Evolutionary conservation across 306 rosid genomes (phyloP).

Genomic region (Casuarina cunninghamiana): DNA sequence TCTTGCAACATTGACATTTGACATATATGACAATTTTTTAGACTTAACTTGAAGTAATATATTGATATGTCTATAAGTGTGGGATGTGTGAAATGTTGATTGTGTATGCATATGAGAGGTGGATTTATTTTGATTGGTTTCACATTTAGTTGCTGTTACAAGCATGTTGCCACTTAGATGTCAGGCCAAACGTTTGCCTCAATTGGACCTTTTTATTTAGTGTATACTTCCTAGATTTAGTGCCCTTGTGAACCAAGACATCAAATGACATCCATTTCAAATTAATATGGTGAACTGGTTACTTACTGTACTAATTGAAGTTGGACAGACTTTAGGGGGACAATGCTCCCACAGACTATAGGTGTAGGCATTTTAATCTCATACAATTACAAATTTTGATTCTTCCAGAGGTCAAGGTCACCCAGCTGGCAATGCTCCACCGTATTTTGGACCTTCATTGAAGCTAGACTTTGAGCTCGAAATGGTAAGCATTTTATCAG

Average conservation of each 20-base stretch:
- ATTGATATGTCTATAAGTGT: background rate
- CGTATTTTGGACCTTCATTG: constrained; percentile 76
- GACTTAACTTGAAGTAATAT: background rate
- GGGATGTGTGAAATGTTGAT: background rate
- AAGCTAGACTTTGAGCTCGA: constrained; percentile 91
- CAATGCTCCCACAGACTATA: background rate
- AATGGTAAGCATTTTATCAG: constrained; percentile 60
- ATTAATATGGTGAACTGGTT: background rate
- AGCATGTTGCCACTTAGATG: background rate
- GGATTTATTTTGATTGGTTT: background rate
- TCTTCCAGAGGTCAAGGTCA: constrained; percentile 80
- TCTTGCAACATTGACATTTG: background rate
- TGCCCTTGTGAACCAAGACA: background rate
- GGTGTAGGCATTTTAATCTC: constrained; percentile 20
- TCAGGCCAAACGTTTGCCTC: background rate
- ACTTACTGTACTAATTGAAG: background rate
- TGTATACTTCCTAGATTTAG: background rate
- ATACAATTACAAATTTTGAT: constrained; percentile 23
- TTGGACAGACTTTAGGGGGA: background rate
- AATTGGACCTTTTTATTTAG: background rate
- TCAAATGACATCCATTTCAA: background rate
- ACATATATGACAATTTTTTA: background rate
- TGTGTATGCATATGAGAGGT: background rate
- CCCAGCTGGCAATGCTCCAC: constrained; percentile 63
- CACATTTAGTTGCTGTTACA: background rate